Evolutionary conservation across 106 monocot species (phyloP), one percentile per base, ranked within the genome.

Genomic region (Chionographis japonica): DNA sequence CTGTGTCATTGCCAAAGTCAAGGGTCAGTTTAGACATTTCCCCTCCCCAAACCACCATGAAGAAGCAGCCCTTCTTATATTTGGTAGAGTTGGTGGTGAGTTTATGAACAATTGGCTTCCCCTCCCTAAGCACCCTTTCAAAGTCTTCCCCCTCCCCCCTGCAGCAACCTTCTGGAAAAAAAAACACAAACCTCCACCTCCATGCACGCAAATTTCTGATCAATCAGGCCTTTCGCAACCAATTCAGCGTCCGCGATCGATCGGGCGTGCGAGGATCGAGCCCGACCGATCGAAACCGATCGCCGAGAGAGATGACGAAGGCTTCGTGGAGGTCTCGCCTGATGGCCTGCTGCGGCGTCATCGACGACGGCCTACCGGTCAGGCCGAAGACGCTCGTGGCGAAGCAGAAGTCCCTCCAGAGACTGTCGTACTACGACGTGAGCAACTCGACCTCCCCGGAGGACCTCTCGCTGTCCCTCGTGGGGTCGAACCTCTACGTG

Each of bases 401-500:
- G n/a, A 59, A 78, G 51, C 69, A 78, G 50, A 59, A 52, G 12
- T 74, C 77, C 1, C 54, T 66, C 15, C 64, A 37, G 58, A 65
- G 81, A 72, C 49, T 82, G 2, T 79, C 86, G 5, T 82, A 75
- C 71, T 64, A 63, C 15, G 78, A 82, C 50, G 37, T 74, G 15
- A 68, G 79, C 68, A 41, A 55, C 56, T 62, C 62, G 8, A 61
- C 60, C 20, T 75, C 81, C 37, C 86, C 82, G 13, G 82, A 86
- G 72, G 86, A 82, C 60, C 54, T 86, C 1, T 86, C 86, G 2
- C 15, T 82, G n/a, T 86, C 86, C 5, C 66, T 79, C 3, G 75
- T 65, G 3, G 82, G 86, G 11, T 78, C 86, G 36, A 79, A 79
- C 37, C 68, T 85, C 40, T 54, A 58, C 17, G 66, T 68, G 11